Evolutionary conservation across 352 stramenopile genomes (phyloP), one percentile per base, ranked within the genome.

Genomic region (Phytophthora kernoviae): DNA sequence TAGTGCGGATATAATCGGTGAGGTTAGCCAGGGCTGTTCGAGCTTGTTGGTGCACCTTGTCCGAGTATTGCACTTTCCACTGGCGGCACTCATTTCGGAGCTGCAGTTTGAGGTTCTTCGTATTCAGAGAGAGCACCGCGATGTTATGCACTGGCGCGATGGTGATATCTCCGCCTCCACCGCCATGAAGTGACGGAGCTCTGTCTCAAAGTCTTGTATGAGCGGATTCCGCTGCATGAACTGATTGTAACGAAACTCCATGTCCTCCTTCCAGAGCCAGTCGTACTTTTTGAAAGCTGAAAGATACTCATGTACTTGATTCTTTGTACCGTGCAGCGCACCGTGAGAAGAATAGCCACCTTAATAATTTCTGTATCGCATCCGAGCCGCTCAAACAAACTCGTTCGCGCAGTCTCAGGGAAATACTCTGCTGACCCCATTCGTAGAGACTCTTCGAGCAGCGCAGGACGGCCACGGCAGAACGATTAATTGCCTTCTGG

Each of bases 191-290:
- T 90, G 76, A 41, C 81, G 76, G 17, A 96, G 64, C 47, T 94
- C 81, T 10, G 73, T 79, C 42, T 94, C 86, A 70, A 92, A 96
- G 56, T 94, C 86, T 46, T 90, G 79, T 21, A 96, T 93, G 0
- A 81, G 54, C 11, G 87, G 87, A 42, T 91, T 93, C 8, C 77
- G 65, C 50, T 88, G 83, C 71, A 92, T 91, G 58, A 96, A 96
- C 43, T 93, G 79, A 32, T 87, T 88, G 61, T 94, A 94, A 3
- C 75, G 75, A 48, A 88, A 86, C 60, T 94, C 86, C 83, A 90
- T 94, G 57, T 96, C 88, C 56, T 94, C 85, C 57, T 93, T 94
- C 88, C 88, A 96, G 2, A 96, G 78, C 88, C 88, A 96, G 54
- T 96, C 87, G 59, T 96, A 96, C 54, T 93, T 89, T 50, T 89